A percentile compares a stretch with the other conserved stretches of the same genome.
phyloP scores from a whole-genome alignment of 495 filamentous ascomycete genomes.

The Trichoderma virens region DNA sequence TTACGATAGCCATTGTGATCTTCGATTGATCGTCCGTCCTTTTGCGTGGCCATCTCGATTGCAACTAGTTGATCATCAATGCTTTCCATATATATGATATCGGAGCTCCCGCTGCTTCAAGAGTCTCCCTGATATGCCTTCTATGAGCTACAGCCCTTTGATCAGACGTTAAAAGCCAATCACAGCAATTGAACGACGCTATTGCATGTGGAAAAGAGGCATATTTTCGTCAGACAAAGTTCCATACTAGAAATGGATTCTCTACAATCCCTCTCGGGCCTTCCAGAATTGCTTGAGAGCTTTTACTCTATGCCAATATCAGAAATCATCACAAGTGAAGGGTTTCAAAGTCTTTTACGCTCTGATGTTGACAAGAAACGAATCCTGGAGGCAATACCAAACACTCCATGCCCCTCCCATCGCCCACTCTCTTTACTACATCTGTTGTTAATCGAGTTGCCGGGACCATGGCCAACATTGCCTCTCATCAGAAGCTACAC shows the following conservation, averaged over 20 bases:
- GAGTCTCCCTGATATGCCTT: neutral
- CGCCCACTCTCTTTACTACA: neutral
- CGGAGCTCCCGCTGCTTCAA: neutral
- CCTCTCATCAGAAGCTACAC: slow-evolving; percentile 5
- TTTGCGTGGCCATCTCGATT: neutral
- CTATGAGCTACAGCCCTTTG: neutral
- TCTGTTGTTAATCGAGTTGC: neutral
- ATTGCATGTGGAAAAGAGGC: neutral
- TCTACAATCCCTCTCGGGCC: neutral
- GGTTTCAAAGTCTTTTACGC: neutral
- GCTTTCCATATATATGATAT: neutral
- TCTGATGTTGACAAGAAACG: neutral
- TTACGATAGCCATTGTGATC: neutral
- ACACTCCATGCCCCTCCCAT: neutral
- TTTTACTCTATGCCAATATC: neutral
- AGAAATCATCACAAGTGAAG: neutral
- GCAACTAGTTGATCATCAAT: neutral
- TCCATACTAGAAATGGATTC: neutral
- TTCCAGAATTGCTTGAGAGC: neutral
- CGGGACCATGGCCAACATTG: slow-evolving; percentile 5
- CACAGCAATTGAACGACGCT: neutral
- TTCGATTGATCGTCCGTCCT: neutral
- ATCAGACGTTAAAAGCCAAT: neutral
- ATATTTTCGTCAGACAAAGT: neutral
- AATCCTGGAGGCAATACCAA: neutral